Percentiles rank a stretch among this genome's conserved stretches.
phyloP scores from a whole-genome alignment of 495 filamentous ascomycete genomes.

The Tuber umbilicatum region DNA sequence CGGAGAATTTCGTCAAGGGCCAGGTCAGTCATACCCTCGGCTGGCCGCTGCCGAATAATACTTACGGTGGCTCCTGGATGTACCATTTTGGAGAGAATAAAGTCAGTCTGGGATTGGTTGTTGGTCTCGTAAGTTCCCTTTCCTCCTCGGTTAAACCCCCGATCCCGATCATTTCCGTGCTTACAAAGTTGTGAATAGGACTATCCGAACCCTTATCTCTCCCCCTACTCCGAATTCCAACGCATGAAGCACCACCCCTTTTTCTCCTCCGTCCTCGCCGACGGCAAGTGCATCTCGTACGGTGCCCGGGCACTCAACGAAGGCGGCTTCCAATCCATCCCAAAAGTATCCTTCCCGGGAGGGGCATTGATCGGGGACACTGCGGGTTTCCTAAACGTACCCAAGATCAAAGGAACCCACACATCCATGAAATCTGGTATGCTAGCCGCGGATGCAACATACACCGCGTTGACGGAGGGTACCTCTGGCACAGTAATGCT shows the following conservation, averaged over 20 bases:
- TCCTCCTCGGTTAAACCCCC: neutral
- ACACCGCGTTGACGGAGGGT: slow-evolving; percentile 58
- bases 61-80: slow-evolving; percentile 96
- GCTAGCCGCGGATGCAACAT: slow-evolving; percentile 88
- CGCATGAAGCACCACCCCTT: slow-evolving; percentile 97
- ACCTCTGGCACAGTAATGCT: slow-evolving; percentile 72
- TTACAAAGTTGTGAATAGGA: slow-evolving; percentile 46
- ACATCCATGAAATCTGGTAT: slow-evolving; percentile 97
- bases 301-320: slow-evolving; percentile 89
- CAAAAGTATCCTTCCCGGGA: slow-evolving; percentile 91
- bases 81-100: slow-evolving; percentile 98
- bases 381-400: slow-evolving; percentile 94
- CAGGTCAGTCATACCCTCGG: slow-evolving; percentile 87
- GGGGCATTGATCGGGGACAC: slow-evolving; percentile 94
- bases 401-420: slow-evolving; percentile 97
- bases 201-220: slow-evolving; percentile 94
- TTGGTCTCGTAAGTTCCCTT: slow-evolving; percentile 55
- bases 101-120: slow-evolving; percentile 86
- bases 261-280: slow-evolving; percentile 73
- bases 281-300: slow-evolving; percentile 96
- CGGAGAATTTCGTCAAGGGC: slow-evolving; percentile 84
- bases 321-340: slow-evolving; percentile 95
- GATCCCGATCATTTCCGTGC: slow-evolving; percentile 3
- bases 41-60: slow-evolving; percentile 79
- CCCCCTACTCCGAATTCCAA: slow-evolving; percentile 93